Evolutionary conservation across 2,329 filamentous ascomycete genomes (phyloP).

Genomic region (Chlorencoelia australis): DNA sequence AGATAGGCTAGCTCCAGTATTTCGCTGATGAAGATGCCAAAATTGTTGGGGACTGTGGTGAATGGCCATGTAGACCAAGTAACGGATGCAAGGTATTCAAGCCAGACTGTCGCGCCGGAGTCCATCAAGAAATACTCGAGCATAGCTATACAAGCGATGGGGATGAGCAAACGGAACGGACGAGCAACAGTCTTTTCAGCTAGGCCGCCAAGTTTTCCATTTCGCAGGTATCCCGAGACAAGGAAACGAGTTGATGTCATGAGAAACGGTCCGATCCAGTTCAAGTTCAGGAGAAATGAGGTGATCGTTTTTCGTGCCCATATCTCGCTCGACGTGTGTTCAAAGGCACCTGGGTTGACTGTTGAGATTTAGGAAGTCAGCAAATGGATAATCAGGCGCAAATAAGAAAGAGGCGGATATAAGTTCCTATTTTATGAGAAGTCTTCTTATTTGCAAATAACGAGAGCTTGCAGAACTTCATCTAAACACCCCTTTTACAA

Average conservation of each 20-base stretch:
- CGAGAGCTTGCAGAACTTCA: too few relatives aligned
- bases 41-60: constrained; percentile 30
- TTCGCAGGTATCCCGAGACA: constrained; percentile 32
- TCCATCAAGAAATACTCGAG: constrained; percentile 39
- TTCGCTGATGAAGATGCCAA: constrained; percentile 34
- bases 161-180: constrained; percentile 36
- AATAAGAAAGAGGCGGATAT: too few relatives aligned
- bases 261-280: constrained; percentile 41
- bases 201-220: constrained; percentile 33
- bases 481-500: too few relatives aligned
- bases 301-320: constrained; percentile 33
- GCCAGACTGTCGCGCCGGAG: constrained; percentile 31
- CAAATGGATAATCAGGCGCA: too few relatives aligned
- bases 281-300: constrained; percentile 34
- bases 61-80: constrained; percentile 39
- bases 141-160: constrained; percentile 32
- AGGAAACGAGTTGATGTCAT: constrained; percentile 38
- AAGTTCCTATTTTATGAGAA: too few relatives aligned
- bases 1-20: constrained; percentile 35
- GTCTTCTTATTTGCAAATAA: too few relatives aligned
- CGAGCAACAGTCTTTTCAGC: constrained; percentile 35
- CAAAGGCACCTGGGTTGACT: constrained; percentile 25
- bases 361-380: too few relatives aligned
- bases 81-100: constrained; percentile 36
- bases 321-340: constrained; percentile 30